A percentile compares a stretch with the other conserved stretches of the same genome.
Evolutionary conservation across 2,329 filamentous ascomycete genomes (phyloP).

Genomic region (Tolypocladium guangdongense): DNA sequence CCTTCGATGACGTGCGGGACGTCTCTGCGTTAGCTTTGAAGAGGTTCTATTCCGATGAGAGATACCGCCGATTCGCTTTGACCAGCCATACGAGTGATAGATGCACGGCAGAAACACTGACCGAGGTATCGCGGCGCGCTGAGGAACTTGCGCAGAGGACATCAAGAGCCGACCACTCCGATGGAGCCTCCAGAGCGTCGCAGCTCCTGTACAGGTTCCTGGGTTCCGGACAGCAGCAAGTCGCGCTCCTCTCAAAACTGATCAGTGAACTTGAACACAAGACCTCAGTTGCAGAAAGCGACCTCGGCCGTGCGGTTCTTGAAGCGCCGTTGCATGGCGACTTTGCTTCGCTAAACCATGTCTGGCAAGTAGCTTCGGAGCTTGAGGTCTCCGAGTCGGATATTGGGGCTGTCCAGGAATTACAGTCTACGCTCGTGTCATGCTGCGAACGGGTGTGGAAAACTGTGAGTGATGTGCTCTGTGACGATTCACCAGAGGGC

Average conservation of each 20-base stretch:
- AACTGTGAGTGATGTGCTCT: constrained; percentile 66
- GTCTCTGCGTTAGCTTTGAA: constrained; percentile 38
- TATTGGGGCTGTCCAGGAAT: constrained; percentile 20
- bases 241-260: constrained; percentile 45
- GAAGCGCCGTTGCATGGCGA: constrained; percentile 59
- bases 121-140: constrained; percentile 38
- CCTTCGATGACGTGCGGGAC: constrained; percentile 82
- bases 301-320: constrained; percentile 57
- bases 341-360: constrained; percentile 53
- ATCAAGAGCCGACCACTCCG: constrained; percentile 81
- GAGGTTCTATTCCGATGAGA: constrained; percentile 32
- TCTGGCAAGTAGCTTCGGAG: constrained; percentile 39
- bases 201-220: constrained; percentile 56
- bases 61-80: constrained; percentile 17
- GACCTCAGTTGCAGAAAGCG: constrained; percentile 47
- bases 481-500: constrained; percentile 90
- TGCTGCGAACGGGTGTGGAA: constrained; percentile 65
- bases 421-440: constrained; percentile 46
- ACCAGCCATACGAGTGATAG: constrained; percentile 4
- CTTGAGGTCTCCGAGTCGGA: constrained; percentile 26
- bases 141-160: constrained; percentile 54
- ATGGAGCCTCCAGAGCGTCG: constrained; percentile 73
- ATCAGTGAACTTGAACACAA: constrained; percentile 54
- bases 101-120: constrained; percentile 22
- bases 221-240: constrained; percentile 25